These are phyloP conservation scores for Hebeloma cylindrosporum DNA, from an alignment of 768 basidiomycete genomes.

Conservation along the genomic window DNA sequence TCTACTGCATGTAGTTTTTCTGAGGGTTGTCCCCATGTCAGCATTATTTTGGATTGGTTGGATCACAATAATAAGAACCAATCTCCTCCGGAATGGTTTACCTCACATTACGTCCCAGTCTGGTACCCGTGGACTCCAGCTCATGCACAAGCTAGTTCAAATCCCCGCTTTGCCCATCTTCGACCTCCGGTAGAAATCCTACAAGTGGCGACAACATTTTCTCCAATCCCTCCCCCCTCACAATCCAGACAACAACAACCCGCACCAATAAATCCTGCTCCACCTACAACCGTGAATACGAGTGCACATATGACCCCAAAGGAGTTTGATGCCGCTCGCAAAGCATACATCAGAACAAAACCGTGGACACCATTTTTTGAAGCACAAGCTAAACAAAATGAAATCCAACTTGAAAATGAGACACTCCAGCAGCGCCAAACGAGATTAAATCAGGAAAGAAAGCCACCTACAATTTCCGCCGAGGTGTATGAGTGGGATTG, in stretches of 20 bases:
- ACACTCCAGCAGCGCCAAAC: not conserved
- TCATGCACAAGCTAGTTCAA: no score
- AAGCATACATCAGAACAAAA: not conserved
- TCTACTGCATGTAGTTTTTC: conserved; percentile 6
- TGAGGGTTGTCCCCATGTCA: not conserved
- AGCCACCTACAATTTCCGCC: not conserved
- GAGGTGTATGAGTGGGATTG: conserved; percentile 14
- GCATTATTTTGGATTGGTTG: conserved; percentile 1
- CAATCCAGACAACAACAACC: not conserved
- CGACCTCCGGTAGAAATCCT: conserved; percentile 2
- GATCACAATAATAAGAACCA: not conserved
- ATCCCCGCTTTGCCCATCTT: not conserved
- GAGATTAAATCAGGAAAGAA: not conserved
- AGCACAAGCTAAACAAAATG: not conserved
- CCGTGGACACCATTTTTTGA: conserved; percentile 10
- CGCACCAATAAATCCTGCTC: no score
- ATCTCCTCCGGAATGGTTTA: conserved; percentile 5
- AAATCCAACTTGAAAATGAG: not conserved
- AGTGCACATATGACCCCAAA: no score
- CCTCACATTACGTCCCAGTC: conserved; percentile 4
- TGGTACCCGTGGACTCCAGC: conserved; percentile 11
- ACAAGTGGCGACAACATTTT: conserved; percentile 1
- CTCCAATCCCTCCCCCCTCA: not conserved
- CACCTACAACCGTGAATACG: not conserved
- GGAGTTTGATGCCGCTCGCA: not conserved